A percentile compares a stretch with the other conserved stretches of the same genome.
Conservation (phyloP, 495 filamentous ascomycete species). For the Neurospora cerealis region DNA sequence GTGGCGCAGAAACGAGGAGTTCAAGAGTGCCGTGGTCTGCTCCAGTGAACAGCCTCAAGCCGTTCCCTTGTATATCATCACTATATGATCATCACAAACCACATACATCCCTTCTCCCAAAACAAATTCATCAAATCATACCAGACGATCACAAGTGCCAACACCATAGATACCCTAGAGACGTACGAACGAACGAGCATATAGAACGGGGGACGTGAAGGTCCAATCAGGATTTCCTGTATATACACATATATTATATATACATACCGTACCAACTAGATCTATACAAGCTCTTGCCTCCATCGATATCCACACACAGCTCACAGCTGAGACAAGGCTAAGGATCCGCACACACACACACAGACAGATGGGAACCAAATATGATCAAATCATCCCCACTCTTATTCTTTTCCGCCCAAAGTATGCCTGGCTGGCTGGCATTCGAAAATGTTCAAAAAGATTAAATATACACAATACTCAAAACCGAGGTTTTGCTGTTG, state of each 20-base stretch:
- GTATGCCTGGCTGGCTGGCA: constrained; percentile 9
- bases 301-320: not conserved
- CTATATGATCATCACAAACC: too few relatives aligned
- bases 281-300: not conserved
- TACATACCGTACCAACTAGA: not conserved
- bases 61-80: too few relatives aligned
- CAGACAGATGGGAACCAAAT: not conserved
- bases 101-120: not conserved
- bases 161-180: not conserved
- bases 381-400: not conserved
- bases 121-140: not conserved
- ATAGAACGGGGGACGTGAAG: not conserved
- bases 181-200: not conserved
- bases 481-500: not conserved
- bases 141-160: not conserved
- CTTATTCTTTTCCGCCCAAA: not conserved
- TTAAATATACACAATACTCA: constrained; percentile 17
- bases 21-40: too few relatives aligned
- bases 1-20: too few relatives aligned
- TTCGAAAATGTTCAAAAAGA: constrained; percentile 6
- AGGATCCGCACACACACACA: not conserved
- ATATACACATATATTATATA: not conserved
- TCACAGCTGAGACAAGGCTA: not conserved
- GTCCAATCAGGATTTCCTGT: not conserved
- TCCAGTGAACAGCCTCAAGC: too few relatives aligned